Percentiles rank a stretch among this genome's conserved stretches.
These are phyloP conservation scores for Penicillium lividum DNA, from an alignment of 495 filamentous ascomycete species.

Conservation along the genomic window DNA sequence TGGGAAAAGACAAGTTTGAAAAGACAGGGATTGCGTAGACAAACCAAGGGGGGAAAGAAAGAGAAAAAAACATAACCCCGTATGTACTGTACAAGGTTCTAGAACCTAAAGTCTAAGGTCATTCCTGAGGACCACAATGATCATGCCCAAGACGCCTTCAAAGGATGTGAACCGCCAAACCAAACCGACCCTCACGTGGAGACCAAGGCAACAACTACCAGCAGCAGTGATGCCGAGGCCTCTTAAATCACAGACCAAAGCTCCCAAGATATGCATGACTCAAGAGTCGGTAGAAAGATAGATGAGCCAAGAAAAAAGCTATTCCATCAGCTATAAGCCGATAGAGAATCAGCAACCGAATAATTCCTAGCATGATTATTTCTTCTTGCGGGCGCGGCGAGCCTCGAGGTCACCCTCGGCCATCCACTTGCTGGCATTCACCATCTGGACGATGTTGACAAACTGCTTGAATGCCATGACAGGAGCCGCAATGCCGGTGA, in stretches of 20 bases:
- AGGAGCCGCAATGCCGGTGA: constrained; percentile 77
- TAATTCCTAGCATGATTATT: constrained; percentile 1
- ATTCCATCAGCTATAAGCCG: not conserved
- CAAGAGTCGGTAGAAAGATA: constrained; percentile 17
- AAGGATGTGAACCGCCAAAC: constrained; percentile 24
- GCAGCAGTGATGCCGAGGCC: constrained; percentile 14
- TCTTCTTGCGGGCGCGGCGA: constrained; percentile 35
- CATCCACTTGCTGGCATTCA: constrained; percentile 90
- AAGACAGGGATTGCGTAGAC: not conserved
- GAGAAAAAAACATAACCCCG: constrained; percentile 20
- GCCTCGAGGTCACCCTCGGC: constrained; percentile 74
- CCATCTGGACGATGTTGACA: constrained; percentile 90
- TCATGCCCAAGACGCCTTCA: constrained; percentile 24
- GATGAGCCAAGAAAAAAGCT: constrained; percentile 13
- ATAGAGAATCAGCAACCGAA: constrained; percentile 5
- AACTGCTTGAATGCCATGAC: constrained; percentile 90
- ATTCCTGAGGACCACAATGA: constrained; percentile 19
- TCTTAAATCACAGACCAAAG: constrained; percentile 36
- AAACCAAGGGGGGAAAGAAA: constrained; percentile 1
- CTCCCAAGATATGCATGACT: constrained; percentile 45
- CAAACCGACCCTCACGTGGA: constrained; percentile 15
- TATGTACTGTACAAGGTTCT: constrained; percentile 30
- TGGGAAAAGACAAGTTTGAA: constrained; percentile 20
- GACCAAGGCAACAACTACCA: constrained; percentile 17
- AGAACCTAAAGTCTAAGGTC: constrained; percentile 14